Evolutionary conservation across 2,329 filamentous ascomycete species (phyloP).

Genomic region (Colletotrichum gigasporum): DNA sequence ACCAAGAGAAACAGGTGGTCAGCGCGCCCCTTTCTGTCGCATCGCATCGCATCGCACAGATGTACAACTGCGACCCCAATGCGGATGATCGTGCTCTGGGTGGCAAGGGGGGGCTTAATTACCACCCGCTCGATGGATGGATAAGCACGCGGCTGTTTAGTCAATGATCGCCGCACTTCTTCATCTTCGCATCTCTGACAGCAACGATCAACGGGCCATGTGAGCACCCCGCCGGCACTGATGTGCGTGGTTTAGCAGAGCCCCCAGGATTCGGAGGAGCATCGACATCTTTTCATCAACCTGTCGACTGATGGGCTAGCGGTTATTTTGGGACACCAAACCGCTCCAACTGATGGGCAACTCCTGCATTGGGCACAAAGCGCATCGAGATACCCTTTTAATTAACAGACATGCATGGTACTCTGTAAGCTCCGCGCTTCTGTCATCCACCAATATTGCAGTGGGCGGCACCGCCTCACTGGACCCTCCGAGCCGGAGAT

Average conservation of each 20-base stretch:
- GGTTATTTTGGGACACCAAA: not conserved
- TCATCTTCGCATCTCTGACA: not conserved
- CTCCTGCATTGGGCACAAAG: not conserved
- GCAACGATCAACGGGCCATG: conserved; percentile 7
- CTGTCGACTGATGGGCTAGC: not conserved
- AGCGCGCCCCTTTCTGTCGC: not conserved
- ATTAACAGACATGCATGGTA: not conserved
- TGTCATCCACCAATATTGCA: conserved; percentile 5
- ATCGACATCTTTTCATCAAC: not conserved
- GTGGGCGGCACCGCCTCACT: conserved; percentile 21
- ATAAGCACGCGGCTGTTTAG: not conserved
- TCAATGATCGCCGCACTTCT: not conserved
- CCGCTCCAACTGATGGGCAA: not conserved
- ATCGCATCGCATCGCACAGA: not conserved
- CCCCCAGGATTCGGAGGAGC: not conserved
- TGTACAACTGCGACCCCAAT: not conserved
- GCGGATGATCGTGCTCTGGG: not conserved
- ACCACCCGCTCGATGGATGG: not conserved
- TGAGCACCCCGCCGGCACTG: not conserved
- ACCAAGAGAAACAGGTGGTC: not conserved
- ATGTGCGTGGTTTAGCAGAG: not conserved
- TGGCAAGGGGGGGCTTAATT: not conserved
- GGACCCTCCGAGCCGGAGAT: conserved; percentile 6
- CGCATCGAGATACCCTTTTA: not conserved
- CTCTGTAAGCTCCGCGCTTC: not conserved